Evolutionary conservation across 345 rosid genomes (phyloP).

Genomic region (Erodium maritimum): DNA sequence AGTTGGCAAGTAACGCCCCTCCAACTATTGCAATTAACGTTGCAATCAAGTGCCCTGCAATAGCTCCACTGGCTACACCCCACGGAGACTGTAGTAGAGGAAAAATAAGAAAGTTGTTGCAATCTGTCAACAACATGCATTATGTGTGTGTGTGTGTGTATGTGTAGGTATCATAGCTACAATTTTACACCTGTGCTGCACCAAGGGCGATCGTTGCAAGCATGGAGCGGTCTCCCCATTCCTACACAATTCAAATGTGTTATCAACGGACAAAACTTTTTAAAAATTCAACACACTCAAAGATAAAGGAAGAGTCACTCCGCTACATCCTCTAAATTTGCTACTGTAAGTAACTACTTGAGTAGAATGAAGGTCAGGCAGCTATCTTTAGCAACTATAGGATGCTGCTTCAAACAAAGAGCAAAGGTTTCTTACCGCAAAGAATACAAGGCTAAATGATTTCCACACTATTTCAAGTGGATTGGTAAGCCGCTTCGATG

Average conservation of each 20-base stretch:
- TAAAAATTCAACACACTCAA: neutral
- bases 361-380: neutral
- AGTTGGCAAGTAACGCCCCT: slow-evolving; percentile 85
- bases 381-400: neutral
- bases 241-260: slow-evolving; percentile 26
- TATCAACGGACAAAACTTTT: neutral
- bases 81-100: slow-evolving; percentile 67
- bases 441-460: slow-evolving; percentile 92
- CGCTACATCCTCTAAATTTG: too few species aligned
- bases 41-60: slow-evolving; percentile 83
- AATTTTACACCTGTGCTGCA: slow-evolving; percentile 64
- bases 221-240: slow-evolving; percentile 99
- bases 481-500: slow-evolving; percentile 63
- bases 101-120: neutral
- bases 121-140: neutral
- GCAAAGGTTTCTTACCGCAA: slow-evolving; percentile 58
- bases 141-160: too few species aligned
- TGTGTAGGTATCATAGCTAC: neutral
- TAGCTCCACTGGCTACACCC: slow-evolving; percentile 96
- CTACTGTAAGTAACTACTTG: neutral
- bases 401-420: neutral
- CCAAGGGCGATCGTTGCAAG: slow-evolving; percentile 97
- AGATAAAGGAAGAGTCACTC: too few species aligned
- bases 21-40: slow-evolving; percentile 77
- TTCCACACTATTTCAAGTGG: slow-evolving; percentile 86